Evolutionary conservation across 1,284 basidiomycete genomes (phyloP).

Genomic region (Cryptococcus sp.): DNA sequence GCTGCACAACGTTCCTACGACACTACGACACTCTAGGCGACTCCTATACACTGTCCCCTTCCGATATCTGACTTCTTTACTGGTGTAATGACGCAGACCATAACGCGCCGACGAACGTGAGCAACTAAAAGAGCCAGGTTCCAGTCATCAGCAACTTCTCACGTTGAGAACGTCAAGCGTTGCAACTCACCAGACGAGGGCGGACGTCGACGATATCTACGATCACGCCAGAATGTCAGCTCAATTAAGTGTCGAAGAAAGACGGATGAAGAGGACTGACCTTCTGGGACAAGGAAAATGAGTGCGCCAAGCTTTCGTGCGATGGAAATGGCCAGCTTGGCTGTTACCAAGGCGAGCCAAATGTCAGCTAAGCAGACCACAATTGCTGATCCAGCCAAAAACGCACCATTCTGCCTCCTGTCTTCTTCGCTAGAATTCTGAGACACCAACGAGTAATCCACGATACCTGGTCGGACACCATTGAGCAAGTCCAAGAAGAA

Average conservation of each 20-base stretch:
- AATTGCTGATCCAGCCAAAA: no score
- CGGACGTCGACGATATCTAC: slow-evolving; percentile 80
- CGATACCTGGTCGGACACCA: slow-evolving; percentile 87
- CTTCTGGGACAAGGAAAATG: slow-evolving; percentile 97
- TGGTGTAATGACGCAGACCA: slow-evolving; percentile 45
- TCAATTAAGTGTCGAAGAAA: neutral
- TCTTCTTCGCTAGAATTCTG: slow-evolving; percentile 77
- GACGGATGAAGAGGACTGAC: slow-evolving; percentile 15
- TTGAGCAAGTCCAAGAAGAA: slow-evolving; percentile 96
- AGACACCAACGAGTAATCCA: slow-evolving; percentile 84
- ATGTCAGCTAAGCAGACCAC: no score
- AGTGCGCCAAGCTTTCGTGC: slow-evolving; percentile 95
- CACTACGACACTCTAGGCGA: no score
- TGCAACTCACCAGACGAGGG: slow-evolving; percentile 68
- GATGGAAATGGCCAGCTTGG: slow-evolving; percentile 95
- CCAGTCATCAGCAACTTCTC: neutral
- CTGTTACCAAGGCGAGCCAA: slow-evolving; percentile 53
- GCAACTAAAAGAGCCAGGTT: slow-evolving; percentile 46
- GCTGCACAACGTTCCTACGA: no score
- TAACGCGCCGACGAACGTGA: slow-evolving; percentile 60
- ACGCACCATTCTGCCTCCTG: slow-evolving; percentile 83
- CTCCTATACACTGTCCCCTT: no score
- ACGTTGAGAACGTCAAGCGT: neutral
- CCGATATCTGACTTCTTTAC: slow-evolving; percentile 7
- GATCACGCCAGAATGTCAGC: neutral